Evolutionary conservation across 768 basidiomycete genomes (phyloP).

Genomic region (Lactarius vividus): DNA sequence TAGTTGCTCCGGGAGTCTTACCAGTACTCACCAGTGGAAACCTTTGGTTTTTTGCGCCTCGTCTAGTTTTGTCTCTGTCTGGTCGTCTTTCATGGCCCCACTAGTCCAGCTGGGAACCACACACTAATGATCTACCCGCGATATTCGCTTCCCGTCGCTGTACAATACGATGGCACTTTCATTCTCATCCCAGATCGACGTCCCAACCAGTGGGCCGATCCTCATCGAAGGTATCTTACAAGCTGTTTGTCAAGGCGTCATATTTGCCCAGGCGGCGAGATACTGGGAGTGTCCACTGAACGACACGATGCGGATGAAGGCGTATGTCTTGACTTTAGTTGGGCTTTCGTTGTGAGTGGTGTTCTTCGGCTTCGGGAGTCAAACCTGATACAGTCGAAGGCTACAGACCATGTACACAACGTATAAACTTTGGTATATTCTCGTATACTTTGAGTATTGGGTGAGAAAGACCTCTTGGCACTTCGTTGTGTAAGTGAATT

Average conservation of each 20-base stretch:
- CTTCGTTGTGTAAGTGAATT: neutral
- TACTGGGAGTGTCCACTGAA: slow-evolving; percentile 43
- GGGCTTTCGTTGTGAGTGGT: slow-evolving; percentile 43
- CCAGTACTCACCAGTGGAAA: neutral
- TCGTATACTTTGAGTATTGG: slow-evolving; percentile 29
- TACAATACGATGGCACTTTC: slow-evolving; percentile 2
- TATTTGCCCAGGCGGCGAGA: slow-evolving; percentile 33
- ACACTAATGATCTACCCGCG: neutral
- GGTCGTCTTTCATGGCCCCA: neutral
- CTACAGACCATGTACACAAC: slow-evolving; percentile 31
- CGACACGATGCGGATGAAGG: slow-evolving; percentile 43
- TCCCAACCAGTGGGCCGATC: slow-evolving; percentile 37
- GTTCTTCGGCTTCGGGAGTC: neutral
- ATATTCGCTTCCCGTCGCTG: neutral
- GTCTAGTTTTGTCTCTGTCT: neutral
- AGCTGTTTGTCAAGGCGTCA: slow-evolving; percentile 43
- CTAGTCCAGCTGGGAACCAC: slow-evolving; percentile 4
- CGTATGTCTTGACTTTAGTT: slow-evolving; percentile 42
- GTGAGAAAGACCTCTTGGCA: slow-evolving; percentile 13
- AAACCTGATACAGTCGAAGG: slow-evolving; percentile 19
- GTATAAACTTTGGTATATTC: slow-evolving; percentile 34
- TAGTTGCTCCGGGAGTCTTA: neutral
- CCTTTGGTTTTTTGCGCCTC: neutral
- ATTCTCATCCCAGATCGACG: slow-evolving; percentile 13
- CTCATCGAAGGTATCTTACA: slow-evolving; percentile 48